Base-by-base conservation (phyloP, 371 early-diverging fungal species). In the Mortierella sp. region DNA sequence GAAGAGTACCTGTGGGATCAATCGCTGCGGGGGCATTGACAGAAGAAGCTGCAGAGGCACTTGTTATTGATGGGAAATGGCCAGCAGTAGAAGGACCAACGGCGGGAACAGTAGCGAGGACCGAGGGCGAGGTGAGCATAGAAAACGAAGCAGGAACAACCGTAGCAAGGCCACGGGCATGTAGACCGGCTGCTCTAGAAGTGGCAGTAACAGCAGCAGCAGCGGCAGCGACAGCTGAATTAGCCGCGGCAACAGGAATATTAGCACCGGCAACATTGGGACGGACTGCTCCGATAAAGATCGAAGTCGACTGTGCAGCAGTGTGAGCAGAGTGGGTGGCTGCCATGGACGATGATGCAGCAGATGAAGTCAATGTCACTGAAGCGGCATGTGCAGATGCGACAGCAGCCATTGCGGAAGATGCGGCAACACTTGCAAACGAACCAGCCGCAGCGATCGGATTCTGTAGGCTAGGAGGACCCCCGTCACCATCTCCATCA, bases 371-470 rank as follows among this genome's bases (percentile, higher is more conserved):
- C 28, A 15, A 26, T 2, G 53, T 26, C 9, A 4, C 26, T 13
- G 53, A 53, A 3, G 53, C 53, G 15, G 53, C 53, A 23, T 53
- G 7, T 23, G 53, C 53, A 53, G 53, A 53, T 28, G 53, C 53
- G 3, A 15, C 23, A 2, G 53, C 53, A 9, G 53, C 53, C 0
- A 19, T 15, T 26, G 53, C 53, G 9, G 53, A 53, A 8, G 53
- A 53, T 3, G 53, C 53, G 12, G 53, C 53, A 53, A 28, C 53
- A 12, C 10, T 53, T 26, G 53, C 53, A 28, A 53, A 53, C 0
- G 53, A 23, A 15, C 28, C 53, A 23, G 53, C 53, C 10, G 28
- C n/a, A 17, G 45, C 7, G 28, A 12, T 23, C 15, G 53, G 53
- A 53, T 26, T 53, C 23, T 28, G 23, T 12, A 8, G 53, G 19